Percentiles rank a stretch among this genome's conserved stretches.
Evolutionary conservation across 2,329 filamentous ascomycete species (phyloP).

Genomic region (Neophaeococcomyces aloes): DNA sequence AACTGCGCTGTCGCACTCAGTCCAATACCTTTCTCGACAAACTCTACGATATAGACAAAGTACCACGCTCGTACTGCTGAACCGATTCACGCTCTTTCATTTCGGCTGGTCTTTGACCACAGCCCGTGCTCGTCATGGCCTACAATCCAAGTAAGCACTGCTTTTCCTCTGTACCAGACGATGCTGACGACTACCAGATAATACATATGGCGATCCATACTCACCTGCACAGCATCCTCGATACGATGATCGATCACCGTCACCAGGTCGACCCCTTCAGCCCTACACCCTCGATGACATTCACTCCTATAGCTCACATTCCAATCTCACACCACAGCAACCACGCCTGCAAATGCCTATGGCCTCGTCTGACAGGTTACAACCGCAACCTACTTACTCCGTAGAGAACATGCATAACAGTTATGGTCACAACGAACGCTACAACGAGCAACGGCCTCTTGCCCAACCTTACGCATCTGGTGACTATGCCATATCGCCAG

Average conservation of each 20-base stretch:
- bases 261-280: conserved; percentile 62
- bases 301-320: conserved; percentile 28
- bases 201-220: conserved; percentile 22
- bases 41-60: too few relatives aligned
- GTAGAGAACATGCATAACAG: conserved; percentile 57
- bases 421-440: conserved; percentile 50
- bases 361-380: conserved; percentile 60
- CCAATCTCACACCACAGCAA: conserved; percentile 47
- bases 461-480: conserved; percentile 42
- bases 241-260: conserved; percentile 55
- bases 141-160: conserved; percentile 71
- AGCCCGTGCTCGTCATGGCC: conserved; percentile 41
- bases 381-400: conserved; percentile 73
- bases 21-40: too few relatives aligned
- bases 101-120: conserved; percentile 5
- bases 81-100: too few relatives aligned
- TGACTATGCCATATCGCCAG: conserved; percentile 68
- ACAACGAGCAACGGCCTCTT: conserved; percentile 37
- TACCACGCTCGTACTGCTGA: too few relatives aligned
- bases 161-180: conserved; percentile 26
- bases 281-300: conserved; percentile 71
- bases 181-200: conserved; percentile 17
- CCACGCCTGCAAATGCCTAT: conserved; percentile 59
- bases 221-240: conserved; percentile 43
- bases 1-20: too few relatives aligned